phyloP scores from a whole-genome alignment of 2,329 filamentous ascomycete genomes.

The Tympanopsis confertula region DNA sequence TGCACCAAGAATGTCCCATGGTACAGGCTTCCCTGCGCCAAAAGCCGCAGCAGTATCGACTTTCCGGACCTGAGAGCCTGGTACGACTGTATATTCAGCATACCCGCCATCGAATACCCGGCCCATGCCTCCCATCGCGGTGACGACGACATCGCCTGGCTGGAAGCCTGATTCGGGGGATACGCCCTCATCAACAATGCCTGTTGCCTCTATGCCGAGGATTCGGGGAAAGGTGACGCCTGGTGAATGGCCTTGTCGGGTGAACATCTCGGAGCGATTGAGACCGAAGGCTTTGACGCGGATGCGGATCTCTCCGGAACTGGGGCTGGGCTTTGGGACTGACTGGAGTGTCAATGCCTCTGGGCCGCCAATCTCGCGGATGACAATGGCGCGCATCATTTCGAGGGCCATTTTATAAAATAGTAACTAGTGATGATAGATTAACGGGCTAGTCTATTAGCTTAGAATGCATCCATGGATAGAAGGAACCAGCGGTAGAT shows the following conservation, averaged over 20 bases:
- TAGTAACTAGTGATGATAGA: no score
- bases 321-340: slow-evolving; percentile 22
- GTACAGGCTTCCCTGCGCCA: slow-evolving; percentile 12
- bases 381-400: slow-evolving; percentile 30
- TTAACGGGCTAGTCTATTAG: no score
- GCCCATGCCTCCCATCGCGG: slow-evolving; percentile 35
- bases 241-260: slow-evolving; percentile 26
- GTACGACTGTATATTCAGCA: slow-evolving; percentile 33
- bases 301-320: slow-evolving; percentile 25
- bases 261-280: slow-evolving; percentile 32
- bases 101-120: slow-evolving; percentile 33
- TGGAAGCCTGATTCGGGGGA: slow-evolving; percentile 17
- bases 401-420: no score
- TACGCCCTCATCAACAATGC: slow-evolving; percentile 20
- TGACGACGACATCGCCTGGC: slow-evolving; percentile 27
- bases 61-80: slow-evolving; percentile 22
- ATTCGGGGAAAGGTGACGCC: slow-evolving; percentile 27
- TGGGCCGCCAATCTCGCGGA: slow-evolving; percentile 22
- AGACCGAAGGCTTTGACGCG: slow-evolving; percentile 30
- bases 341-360: slow-evolving; percentile 23
- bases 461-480: no score
- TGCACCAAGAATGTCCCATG: slow-evolving; percentile 31
- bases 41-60: slow-evolving; percentile 14
- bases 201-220: slow-evolving; percentile 32
- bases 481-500: no score